Conservation (phyloP, 2,329 filamentous ascomycete species). For the Knufia fluminis region DNA sequence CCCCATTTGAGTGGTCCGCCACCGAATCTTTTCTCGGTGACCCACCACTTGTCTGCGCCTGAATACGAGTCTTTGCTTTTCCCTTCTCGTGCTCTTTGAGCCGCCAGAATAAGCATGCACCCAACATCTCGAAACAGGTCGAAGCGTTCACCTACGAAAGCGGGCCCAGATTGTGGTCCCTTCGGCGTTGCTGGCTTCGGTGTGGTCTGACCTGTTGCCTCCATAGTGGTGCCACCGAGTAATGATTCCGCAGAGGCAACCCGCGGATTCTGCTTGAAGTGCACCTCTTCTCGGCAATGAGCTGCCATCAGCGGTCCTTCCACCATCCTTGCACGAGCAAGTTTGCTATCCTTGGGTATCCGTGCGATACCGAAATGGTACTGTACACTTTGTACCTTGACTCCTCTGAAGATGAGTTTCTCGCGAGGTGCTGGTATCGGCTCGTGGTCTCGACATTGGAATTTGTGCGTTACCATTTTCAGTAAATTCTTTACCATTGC, state of each 20-base stretch:
- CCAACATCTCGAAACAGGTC: slow-evolving; percentile 51
- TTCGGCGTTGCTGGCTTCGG: background rate
- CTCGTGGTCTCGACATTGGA: slow-evolving; percentile 44
- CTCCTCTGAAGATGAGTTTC: slow-evolving; percentile 36
- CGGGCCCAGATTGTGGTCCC: background rate
- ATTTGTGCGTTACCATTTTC: slow-evolving; percentile 50
- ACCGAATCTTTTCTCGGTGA: slow-evolving; percentile 47
- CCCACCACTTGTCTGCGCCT: slow-evolving; percentile 46
- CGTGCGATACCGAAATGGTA: slow-evolving; percentile 48
- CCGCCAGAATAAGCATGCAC: slow-evolving; percentile 48
- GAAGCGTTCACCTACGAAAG: slow-evolving; percentile 33
- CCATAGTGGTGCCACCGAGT: background rate
- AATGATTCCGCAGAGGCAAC: slow-evolving; percentile 9
- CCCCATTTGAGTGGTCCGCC: slow-evolving; percentile 36
- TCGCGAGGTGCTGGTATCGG: slow-evolving; percentile 38
- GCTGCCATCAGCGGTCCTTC: slow-evolving; percentile 50
- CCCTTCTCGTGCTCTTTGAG: slow-evolving; percentile 49
- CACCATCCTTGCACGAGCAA: slow-evolving; percentile 45
- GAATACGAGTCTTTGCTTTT: slow-evolving; percentile 28
- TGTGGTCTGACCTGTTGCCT: background rate
- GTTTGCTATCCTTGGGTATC: slow-evolving; percentile 42
- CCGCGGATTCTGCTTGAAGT: slow-evolving; percentile 35
- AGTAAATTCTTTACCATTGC: slow-evolving; percentile 48
- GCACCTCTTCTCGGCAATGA: slow-evolving; percentile 46
- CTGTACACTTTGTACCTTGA: slow-evolving; percentile 44